A percentile compares a stretch with the other conserved stretches of the same genome.
phyloP scores from a whole-genome alignment of 2,329 filamentous ascomycete genomes.

The Berkeleyomyces basicola region DNA sequence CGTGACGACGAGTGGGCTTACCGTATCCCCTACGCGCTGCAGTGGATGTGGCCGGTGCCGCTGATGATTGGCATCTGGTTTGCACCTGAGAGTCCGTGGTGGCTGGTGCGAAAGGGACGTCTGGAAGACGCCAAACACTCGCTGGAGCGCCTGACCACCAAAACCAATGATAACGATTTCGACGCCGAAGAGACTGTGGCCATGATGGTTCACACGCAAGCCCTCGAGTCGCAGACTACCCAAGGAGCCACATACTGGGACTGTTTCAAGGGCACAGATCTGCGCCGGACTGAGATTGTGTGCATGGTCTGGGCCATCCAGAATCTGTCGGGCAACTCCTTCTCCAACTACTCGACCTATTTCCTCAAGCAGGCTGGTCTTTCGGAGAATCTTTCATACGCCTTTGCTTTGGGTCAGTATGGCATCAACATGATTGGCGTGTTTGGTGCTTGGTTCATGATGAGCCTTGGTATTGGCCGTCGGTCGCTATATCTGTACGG shows the following conservation, averaged over 20 bases:
- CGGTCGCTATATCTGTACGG: constrained; percentile 62
- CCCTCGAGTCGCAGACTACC: constrained; percentile 61
- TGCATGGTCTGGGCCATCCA: constrained; percentile 49
- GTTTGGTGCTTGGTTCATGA: constrained; percentile 66
- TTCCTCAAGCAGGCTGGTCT: constrained; percentile 46
- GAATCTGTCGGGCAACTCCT: constrained; percentile 45
- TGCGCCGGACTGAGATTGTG: constrained; percentile 58
- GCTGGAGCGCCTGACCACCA: constrained; percentile 47
- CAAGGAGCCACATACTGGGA: constrained; percentile 59
- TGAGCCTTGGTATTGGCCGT: constrained; percentile 58
- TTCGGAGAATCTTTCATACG: constrained; percentile 33
- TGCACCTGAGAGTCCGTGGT: constrained; percentile 57
- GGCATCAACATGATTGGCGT: constrained; percentile 65
- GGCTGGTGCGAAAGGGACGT: constrained; percentile 52
- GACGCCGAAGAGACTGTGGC: constrained; percentile 70
- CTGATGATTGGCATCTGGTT: constrained; percentile 49
- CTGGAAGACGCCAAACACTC: constrained; percentile 49
- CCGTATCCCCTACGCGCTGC: constrained; percentile 53
- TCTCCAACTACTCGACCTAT: constrained; percentile 49
- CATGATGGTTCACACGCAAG: constrained; percentile 86
- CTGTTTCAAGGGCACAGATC: constrained; percentile 66
- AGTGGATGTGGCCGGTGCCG: constrained; percentile 64
- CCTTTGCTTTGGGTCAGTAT: constrained; percentile 47
- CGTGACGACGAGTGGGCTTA: constrained; percentile 53
- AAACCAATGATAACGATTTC: constrained; percentile 50